Conservation (phyloP, 2,329 filamentous ascomycete species). For the Xylariomycetidae sp. region DNA sequence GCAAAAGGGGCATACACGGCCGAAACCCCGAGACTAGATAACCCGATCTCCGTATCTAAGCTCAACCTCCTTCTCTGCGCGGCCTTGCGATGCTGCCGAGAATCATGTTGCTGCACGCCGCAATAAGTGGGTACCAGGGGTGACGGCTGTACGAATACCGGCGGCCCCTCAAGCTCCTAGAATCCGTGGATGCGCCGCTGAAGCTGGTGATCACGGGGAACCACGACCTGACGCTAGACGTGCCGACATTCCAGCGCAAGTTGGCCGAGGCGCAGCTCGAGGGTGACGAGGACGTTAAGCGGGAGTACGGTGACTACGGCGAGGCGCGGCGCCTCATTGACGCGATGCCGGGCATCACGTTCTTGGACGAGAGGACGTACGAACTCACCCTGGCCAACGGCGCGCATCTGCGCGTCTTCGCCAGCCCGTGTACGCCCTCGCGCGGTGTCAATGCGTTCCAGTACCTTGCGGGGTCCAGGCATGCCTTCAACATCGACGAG, state of each 20-base stretch:
- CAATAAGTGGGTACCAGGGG: too few species aligned
- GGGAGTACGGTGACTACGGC: conserved; percentile 33
- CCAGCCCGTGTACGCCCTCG: conserved; percentile 46
- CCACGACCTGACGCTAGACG: conserved; percentile 41
- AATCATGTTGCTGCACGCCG: too few species aligned
- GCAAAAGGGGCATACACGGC: too few species aligned
- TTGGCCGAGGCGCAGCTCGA: conserved; percentile 19
- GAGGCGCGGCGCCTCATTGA: conserved; percentile 34
- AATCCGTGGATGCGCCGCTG: conserved; percentile 33
- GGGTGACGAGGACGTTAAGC: conserved; percentile 13
- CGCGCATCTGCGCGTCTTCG: conserved; percentile 41
- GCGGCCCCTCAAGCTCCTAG: conserved; percentile 31
- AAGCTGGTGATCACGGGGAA: conserved; percentile 48
- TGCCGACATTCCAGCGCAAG: conserved; percentile 27
- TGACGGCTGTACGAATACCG: conserved; percentile 33
- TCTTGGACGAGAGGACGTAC: conserved; percentile 46
- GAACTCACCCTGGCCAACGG: conserved; percentile 43
- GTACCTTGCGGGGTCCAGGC: conserved; percentile 18
- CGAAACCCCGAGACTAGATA: too few species aligned
- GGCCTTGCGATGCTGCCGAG: too few species aligned
- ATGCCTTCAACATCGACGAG: conserved; percentile 32
- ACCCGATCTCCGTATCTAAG: too few species aligned
- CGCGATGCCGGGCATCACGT: conserved; percentile 34
- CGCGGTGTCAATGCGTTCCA: not conserved
- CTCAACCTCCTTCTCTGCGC: too few species aligned